Evolutionary conservation across 75 land plant genomes (phyloP), one percentile per base, ranked within the genome.

Genomic region (Azolla pinnata): DNA sequence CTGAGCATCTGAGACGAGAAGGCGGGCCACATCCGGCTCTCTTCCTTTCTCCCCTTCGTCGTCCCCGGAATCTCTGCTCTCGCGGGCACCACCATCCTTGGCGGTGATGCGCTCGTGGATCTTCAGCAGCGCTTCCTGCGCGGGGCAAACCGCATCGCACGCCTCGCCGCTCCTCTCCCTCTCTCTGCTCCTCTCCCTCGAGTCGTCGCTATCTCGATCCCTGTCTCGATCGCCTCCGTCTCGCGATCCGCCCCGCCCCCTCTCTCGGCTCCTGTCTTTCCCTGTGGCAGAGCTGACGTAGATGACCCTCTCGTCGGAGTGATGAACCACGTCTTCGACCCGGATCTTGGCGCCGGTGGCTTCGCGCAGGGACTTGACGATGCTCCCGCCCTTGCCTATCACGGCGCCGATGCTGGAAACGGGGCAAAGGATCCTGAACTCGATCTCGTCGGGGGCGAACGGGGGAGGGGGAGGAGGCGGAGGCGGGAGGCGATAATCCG

Each of bases 231-330:
- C n/a, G n/a, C n/a, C n/a, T 29, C 40, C 60, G 21, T 24, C 51
- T 21, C 26, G 35, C 27, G 18, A 48, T 16, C 44, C 74, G 33
- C 44, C 63, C 24, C 47, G 55, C 32, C 50, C 45, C 31, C 44
- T 44, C 33, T 63, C 49, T 30, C 54, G 73, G 45, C 27, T 61
- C 8, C 19, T 21, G 24, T 24, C 50, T 29, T 69, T 71, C 26
- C 10, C n/a, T 33, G 63, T 72, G 25, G 68, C 29, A 50, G 76
- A 75, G 0, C 60, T 48, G 28, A 91, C 76, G 14, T 77, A 59
- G 42, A 89, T 64, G 2, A 92, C 72, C 64, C 97, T 76, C 55
- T 92, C 97, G 32, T 89, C 85, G 47, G 77, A 81, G 8, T 84
- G 84, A 45, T 66, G 67, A 16, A 89, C 69, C 10, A 58, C 47